Percentiles rank a stretch among this genome's conserved stretches.
Conservation (phyloP, 2,329 filamentous ascomycete genomes). For the Penicillium sp. region DNA sequence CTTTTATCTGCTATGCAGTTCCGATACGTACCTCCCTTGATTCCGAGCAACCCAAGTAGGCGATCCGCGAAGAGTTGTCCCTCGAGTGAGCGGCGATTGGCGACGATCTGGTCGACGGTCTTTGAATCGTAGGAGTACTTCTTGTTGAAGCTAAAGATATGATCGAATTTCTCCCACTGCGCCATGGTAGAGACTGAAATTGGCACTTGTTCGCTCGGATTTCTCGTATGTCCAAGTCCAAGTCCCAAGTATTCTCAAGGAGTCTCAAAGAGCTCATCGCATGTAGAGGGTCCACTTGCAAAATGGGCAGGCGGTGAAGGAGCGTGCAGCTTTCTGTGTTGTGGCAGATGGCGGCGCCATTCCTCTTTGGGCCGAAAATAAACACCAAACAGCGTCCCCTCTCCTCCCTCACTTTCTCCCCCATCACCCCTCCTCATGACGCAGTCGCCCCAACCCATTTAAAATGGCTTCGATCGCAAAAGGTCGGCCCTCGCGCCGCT, state of each 20-base stretch:
- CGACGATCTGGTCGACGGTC: constrained; percentile 65
- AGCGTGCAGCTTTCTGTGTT: constrained; percentile 24
- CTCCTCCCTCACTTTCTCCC: constrained; percentile 15
- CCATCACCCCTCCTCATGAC: constrained; percentile 29
- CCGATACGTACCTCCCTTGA: constrained; percentile 64
- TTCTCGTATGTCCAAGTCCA: not conserved
- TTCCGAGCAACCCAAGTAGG: constrained; percentile 70
- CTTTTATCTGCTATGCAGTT: constrained; percentile 10
- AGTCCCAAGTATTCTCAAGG: not conserved
- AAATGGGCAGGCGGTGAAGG: constrained; percentile 33
- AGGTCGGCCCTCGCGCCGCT: constrained; percentile 63
- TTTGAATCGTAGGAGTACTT: constrained; percentile 67
- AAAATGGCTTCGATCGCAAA: constrained; percentile 46
- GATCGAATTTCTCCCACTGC: constrained; percentile 66
- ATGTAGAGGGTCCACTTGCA: constrained; percentile 13
- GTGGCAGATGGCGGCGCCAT: constrained; percentile 40
- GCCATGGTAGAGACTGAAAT: constrained; percentile 36
- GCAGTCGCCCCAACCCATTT: constrained; percentile 21
- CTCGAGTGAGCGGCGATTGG: constrained; percentile 68
- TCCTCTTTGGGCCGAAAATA: constrained; percentile 40
- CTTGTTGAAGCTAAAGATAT: constrained; percentile 66
- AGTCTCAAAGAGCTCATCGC: not conserved
- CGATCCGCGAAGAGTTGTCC: constrained; percentile 80
- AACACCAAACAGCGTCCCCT: constrained; percentile 39
- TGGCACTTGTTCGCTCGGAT: not conserved